These are phyloP conservation scores for Fusarium austroafricanum DNA, from an alignment of 2,329 filamentous ascomycete genomes.

Conservation along the genomic window DNA sequence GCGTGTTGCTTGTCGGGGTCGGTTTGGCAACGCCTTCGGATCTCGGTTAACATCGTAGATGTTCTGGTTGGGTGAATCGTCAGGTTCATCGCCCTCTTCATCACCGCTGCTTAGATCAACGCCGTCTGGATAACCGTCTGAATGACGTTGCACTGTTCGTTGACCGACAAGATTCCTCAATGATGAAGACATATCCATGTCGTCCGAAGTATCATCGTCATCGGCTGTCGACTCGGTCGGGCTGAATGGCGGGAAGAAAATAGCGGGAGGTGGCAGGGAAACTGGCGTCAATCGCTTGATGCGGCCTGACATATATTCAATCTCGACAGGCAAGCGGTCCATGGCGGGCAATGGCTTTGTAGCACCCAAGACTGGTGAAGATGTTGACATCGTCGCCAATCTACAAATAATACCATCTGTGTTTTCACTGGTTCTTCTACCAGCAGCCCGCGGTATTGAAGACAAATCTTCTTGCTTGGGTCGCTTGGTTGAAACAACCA, in stretches of 20 bases:
- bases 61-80: constrained; percentile 48
- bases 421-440: constrained; percentile 44
- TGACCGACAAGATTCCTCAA: constrained; percentile 50
- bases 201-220: constrained; percentile 47
- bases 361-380: constrained; percentile 47
- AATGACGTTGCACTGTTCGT: constrained; percentile 53
- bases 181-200: constrained; percentile 46
- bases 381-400: constrained; percentile 57
- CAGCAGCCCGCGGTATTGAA: neutral
- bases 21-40: constrained; percentile 34
- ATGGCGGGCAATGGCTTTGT: constrained; percentile 2
- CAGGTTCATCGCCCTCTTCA: constrained; percentile 56
- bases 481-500: constrained; percentile 65
- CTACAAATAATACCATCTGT: constrained; percentile 57
- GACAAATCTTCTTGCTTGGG: constrained; percentile 46
- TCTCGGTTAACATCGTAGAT: constrained; percentile 48
- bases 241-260: constrained; percentile 63
- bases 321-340: constrained; percentile 48
- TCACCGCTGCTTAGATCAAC: constrained; percentile 57
- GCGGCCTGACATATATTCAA: constrained; percentile 59
- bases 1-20: constrained; percentile 23
- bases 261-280: constrained; percentile 63
- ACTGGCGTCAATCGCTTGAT: constrained; percentile 60
- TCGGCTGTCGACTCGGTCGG: constrained; percentile 53
- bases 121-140: constrained; percentile 56